phyloP scores from a whole-genome alignment of 768 basidiomycete species.

The Amanita inopinata region DNA sequence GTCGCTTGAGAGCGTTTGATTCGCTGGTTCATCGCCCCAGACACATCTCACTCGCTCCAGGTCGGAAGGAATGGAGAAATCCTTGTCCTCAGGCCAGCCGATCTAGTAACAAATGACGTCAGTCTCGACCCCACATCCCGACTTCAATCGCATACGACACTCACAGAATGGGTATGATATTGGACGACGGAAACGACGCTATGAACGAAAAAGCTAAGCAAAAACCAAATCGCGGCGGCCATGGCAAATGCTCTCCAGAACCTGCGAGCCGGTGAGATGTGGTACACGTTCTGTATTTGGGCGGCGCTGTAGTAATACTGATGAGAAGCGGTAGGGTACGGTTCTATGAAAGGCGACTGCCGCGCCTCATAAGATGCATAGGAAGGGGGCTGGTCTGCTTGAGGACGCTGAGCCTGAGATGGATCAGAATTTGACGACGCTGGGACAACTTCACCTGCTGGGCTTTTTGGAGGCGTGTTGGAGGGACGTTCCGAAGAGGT shows the following conservation, averaged over 20 bases:
- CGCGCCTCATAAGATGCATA: neutral
- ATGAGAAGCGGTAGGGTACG: neutral
- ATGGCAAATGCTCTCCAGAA: constrained; percentile 16
- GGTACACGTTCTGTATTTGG: constrained; percentile 6
- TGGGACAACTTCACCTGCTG: too few relatives aligned
- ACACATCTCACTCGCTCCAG: constrained; percentile 5
- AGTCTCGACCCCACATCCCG: neutral
- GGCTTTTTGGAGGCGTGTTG: neutral
- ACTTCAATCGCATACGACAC: neutral
- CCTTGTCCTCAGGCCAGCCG: constrained; percentile 1
- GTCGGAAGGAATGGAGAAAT: constrained; percentile 7
- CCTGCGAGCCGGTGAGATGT: constrained; percentile 12
- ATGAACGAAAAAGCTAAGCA: constrained; percentile 11
- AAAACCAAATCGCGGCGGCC: constrained; percentile 17
- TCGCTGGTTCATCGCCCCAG: neutral
- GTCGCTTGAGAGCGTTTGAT: neutral
- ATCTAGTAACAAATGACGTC: neutral
- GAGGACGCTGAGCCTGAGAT: neutral
- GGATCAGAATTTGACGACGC: neutral
- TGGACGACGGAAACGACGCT: constrained; percentile 12
- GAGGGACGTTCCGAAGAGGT: neutral
- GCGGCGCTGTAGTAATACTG: neutral
- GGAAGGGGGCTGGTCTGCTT: neutral
- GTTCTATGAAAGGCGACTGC: neutral
- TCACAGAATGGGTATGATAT: neutral